Conservation (phyloP, 495 filamentous ascomycete species). For the Cladorrhinum samala region DNA sequence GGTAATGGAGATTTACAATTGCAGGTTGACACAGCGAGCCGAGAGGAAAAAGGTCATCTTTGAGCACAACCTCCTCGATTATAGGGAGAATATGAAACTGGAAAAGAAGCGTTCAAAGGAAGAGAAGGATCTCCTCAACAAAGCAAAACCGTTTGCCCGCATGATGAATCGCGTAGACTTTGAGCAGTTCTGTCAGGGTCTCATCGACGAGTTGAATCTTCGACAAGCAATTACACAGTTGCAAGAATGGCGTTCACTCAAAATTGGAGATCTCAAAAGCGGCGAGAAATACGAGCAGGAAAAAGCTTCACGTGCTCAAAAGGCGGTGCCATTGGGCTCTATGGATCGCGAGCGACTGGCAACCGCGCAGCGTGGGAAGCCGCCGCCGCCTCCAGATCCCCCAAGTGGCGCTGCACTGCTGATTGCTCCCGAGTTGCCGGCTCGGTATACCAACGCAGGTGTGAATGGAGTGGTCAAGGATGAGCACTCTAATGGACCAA, state of each 20-base stretch:
- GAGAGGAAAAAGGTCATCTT: slow-evolving; percentile 96
- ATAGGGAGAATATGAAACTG: slow-evolving; percentile 73
- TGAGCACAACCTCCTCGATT: slow-evolving; percentile 88
- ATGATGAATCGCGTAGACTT: slow-evolving; percentile 96
- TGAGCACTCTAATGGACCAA: neutral
- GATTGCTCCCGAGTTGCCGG: slow-evolving; percentile 68
- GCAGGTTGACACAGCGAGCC: slow-evolving; percentile 80
- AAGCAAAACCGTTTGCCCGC: slow-evolving; percentile 89
- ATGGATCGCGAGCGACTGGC: slow-evolving; percentile 75
- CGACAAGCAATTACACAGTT: slow-evolving; percentile 84
- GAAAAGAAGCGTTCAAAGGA: slow-evolving; percentile 98
- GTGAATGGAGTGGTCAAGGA: slow-evolving; percentile 14
- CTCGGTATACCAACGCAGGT: slow-evolving; percentile 36
- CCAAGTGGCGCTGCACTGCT: slow-evolving; percentile 65
- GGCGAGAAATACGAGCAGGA: slow-evolving; percentile 95
- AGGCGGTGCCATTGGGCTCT: slow-evolving; percentile 61
- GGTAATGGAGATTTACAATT: slow-evolving; percentile 98
- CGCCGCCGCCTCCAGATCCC: slow-evolving; percentile 57
- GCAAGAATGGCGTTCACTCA: slow-evolving; percentile 86
- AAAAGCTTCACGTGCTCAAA: slow-evolving; percentile 69
- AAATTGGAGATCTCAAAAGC: slow-evolving; percentile 72
- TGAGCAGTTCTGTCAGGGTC: slow-evolving; percentile 70
- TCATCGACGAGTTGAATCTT: slow-evolving; percentile 86
- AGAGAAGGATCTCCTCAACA: slow-evolving; percentile 81
- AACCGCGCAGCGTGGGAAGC: slow-evolving; percentile 52